These are phyloP conservation scores for Neonectria punicea DNA, from an alignment of 2,329 filamentous ascomycete genomes.

Conservation along the genomic window DNA sequence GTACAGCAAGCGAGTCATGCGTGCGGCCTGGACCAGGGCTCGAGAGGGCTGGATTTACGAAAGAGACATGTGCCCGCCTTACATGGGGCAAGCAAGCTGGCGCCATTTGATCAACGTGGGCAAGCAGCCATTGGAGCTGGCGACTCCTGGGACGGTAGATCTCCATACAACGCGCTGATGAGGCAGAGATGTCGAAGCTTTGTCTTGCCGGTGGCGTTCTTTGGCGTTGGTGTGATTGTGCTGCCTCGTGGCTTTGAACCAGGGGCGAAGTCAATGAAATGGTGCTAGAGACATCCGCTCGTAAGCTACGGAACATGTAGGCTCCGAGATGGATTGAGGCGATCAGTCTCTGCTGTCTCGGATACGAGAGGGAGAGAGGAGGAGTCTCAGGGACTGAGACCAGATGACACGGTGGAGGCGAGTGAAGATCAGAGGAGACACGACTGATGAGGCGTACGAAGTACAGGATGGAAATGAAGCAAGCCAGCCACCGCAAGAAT, in stretches of 20 bases:
- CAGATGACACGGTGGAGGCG: background rate
- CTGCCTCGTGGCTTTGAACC: constrained; percentile 16
- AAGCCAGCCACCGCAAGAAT: constrained; percentile 7
- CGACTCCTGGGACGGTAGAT: background rate
- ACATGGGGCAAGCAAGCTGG: background rate
- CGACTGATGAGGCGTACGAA: background rate
- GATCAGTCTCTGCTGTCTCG: background rate
- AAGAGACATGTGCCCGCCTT: background rate
- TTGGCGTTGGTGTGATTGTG: constrained; percentile 1
- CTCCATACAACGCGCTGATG: background rate
- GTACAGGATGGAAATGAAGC: background rate
- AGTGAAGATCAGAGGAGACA: background rate
- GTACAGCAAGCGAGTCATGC: constrained; percentile 23
- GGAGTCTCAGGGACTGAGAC: background rate
- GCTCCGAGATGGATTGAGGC: background rate
- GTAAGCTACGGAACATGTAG: background rate
- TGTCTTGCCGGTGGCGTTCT: background rate
- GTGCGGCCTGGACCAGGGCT: background rate
- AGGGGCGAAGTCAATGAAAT: background rate
- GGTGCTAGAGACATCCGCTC: constrained; percentile 5
- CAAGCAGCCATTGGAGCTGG: background rate
- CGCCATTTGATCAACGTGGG: background rate
- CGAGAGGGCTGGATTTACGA: background rate
- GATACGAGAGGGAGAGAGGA: background rate
- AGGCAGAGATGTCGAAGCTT: background rate